A percentile compares a stretch with the other conserved stretches of the same genome.
Evolutionary conservation across 2,329 filamentous ascomycete species (phyloP).

Genomic region (Pestalotiopsis sp.): DNA sequence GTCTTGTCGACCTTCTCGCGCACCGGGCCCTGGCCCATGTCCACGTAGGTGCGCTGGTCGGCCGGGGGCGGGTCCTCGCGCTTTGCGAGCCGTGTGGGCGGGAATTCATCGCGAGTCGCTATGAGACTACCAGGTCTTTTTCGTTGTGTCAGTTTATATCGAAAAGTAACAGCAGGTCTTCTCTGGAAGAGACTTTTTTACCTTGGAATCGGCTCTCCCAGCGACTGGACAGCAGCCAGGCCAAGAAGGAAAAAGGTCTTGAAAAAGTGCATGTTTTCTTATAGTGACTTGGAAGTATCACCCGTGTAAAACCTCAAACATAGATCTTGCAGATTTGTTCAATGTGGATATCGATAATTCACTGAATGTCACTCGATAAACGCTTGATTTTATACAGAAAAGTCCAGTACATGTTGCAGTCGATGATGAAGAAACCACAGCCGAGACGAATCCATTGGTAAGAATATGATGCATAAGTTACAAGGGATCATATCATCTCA

Average conservation of each 20-base stretch:
- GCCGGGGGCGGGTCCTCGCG: neutral
- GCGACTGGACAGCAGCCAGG: neutral
- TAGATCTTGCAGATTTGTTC: neutral
- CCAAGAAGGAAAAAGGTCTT: conserved; percentile 1
- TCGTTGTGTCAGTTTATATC: neutral
- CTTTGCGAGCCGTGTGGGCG: neutral
- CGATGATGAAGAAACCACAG: too few species aligned
- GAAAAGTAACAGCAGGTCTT: neutral
- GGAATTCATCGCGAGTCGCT: neutral
- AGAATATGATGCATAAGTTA: too few species aligned
- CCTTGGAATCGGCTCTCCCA: conserved; percentile 1
- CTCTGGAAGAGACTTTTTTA: neutral
- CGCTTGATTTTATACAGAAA: too few species aligned
- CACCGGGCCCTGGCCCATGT: conserved; percentile 1
- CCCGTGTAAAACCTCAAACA: neutral
- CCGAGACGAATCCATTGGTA: too few species aligned
- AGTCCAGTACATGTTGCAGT: too few species aligned
- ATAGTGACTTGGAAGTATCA: neutral
- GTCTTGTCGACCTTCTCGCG: conserved; percentile 7
- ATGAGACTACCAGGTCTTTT: neutral
- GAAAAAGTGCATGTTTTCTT: conserved; percentile 2
- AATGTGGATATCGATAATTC: too few species aligned
- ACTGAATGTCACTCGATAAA: too few species aligned
- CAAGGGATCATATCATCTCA: too few species aligned
- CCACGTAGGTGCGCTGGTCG: neutral